A percentile compares a stretch with the other conserved stretches of the same genome.
Evolutionary conservation across 352 stramenopile genomes (phyloP).

Genomic region (Phytopythium cucurbitacearum): DNA sequence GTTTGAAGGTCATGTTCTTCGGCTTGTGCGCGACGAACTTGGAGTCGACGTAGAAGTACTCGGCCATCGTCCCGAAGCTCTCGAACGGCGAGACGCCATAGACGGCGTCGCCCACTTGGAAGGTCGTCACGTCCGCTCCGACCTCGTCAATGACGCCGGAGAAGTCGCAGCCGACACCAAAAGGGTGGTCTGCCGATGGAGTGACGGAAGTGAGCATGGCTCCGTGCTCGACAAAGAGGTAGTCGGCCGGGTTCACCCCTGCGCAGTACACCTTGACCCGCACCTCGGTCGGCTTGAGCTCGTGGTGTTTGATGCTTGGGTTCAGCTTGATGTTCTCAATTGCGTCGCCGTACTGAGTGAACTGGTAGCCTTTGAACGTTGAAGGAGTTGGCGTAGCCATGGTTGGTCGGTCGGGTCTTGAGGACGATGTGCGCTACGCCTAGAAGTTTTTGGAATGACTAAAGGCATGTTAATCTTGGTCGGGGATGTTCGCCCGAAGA

Average conservation of each 20-base stretch:
- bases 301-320: too few relatives aligned
- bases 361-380: constrained; percentile 20
- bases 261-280: neutral
- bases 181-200: constrained; percentile 9
- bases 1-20: constrained; percentile 27
- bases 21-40: constrained; percentile 36
- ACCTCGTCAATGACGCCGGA: constrained; percentile 17
- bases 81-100: constrained; percentile 10
- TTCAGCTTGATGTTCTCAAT: too few relatives aligned
- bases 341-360: constrained; percentile 4
- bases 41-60: constrained; percentile 22
- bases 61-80: constrained; percentile 17
- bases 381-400: too few relatives aligned
- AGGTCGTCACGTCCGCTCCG: constrained; percentile 7
- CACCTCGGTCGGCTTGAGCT: constrained; percentile 1
- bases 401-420: too few relatives aligned
- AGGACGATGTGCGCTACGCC: too few relatives aligned
- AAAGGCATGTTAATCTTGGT: too few relatives aligned
- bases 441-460: too few relatives aligned
- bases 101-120: constrained; percentile 13
- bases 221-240: too few relatives aligned
- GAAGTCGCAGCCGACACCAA: constrained; percentile 18
- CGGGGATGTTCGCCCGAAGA: too few relatives aligned
- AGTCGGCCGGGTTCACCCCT: neutral
- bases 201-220: too few relatives aligned